Percentiles rank a stretch among this genome's conserved stretches.
These are phyloP conservation scores for Potentilla sterilis DNA, from an alignment of 306 rosid species.

Conservation along the genomic window DNA sequence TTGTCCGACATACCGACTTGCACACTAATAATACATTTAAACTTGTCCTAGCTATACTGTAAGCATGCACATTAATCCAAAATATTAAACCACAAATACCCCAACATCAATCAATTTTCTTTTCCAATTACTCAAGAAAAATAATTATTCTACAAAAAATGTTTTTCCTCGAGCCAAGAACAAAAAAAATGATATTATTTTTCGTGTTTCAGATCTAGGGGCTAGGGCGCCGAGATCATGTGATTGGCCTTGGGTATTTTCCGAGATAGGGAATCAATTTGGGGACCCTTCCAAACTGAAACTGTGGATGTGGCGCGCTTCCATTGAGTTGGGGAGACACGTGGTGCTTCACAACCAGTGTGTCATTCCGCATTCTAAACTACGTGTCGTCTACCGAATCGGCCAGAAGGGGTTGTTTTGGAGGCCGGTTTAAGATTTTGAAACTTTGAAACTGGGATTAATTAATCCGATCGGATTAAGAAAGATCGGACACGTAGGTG, in stretches of 20 bases:
- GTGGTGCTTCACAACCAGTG: neutral
- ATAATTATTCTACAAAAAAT: neutral
- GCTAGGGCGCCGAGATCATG: neutral
- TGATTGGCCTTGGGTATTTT: neutral
- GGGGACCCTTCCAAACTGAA: neutral
- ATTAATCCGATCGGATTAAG: neutral
- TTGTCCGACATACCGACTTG: neutral
- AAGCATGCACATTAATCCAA: neutral
- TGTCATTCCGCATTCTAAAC: neutral
- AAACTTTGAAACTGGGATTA: neutral
- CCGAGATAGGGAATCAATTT: constrained; percentile 4
- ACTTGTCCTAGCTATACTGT: neutral
- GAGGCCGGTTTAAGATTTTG: neutral
- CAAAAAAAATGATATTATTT: neutral
- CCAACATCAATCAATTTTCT: neutral
- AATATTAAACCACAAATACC: neutral
- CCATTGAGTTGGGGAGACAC: constrained; percentile 13
- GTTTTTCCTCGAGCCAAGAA: neutral
- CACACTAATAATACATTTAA: neutral
- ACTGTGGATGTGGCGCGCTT: neutral
- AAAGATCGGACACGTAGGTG: neutral
- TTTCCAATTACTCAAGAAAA: neutral
- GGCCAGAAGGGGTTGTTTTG: neutral
- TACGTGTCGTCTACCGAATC: neutral
- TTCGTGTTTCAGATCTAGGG: neutral